Conservation (phyloP, 495 filamentous ascomycete genomes). For the Penicillium daleae region DNA sequence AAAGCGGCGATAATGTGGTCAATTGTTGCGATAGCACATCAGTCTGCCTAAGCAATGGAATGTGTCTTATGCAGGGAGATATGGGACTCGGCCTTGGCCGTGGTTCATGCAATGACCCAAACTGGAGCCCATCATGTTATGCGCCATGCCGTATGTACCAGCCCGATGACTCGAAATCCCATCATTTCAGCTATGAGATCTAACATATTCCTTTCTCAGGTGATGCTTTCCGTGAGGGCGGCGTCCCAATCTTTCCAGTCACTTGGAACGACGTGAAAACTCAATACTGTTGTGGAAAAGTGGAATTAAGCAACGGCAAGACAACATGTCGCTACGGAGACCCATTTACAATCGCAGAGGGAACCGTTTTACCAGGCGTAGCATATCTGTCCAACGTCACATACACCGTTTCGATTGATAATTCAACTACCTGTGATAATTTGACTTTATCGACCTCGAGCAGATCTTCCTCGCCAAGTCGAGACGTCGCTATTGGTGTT, state of each 20-base stretch:
- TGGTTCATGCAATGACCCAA: background rate
- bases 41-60: background rate
- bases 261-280: background rate
- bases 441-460: background rate
- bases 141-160: slow-evolving; percentile 5
- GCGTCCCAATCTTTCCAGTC: background rate
- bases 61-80: background rate
- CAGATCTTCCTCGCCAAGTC: background rate
- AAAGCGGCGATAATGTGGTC: background rate
- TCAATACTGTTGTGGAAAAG: background rate
- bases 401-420: background rate
- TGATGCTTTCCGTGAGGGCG: background rate
- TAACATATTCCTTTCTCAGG: background rate
- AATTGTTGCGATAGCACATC: background rate
- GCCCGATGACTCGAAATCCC: background rate
- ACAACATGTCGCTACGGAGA: background rate
- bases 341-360: background rate
- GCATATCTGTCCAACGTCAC: slow-evolving; percentile 6
- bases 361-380: background rate
- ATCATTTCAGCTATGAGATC: background rate
- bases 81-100: background rate
- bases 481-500: slow-evolving; percentile 13
- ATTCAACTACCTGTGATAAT: background rate
- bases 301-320: background rate
- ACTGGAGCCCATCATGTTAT: slow-evolving; percentile 2